phyloP scores from a whole-genome alignment of 768 basidiomycete genomes.

The Coprinellus micaceus region DNA sequence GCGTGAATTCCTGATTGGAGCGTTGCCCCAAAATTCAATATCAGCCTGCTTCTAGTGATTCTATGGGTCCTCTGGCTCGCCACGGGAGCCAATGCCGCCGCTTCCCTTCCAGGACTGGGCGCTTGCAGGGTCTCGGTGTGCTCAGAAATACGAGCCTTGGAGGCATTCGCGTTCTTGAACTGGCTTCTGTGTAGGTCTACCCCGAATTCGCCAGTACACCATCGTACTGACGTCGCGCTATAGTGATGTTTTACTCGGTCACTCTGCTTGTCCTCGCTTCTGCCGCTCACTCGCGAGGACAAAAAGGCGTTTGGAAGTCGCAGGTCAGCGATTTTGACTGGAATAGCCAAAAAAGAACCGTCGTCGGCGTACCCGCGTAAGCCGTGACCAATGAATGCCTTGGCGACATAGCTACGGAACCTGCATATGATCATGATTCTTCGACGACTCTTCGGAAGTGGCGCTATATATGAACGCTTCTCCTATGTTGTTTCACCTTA shows the following conservation, averaged over 20 bases:
- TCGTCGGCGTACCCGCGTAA: background rate
- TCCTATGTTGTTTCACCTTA: no score
- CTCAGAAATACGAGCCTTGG: conserved; percentile 35
- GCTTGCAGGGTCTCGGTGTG: conserved; percentile 20
- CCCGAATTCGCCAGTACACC: background rate
- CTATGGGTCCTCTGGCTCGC: conserved; percentile 47
- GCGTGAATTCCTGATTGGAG: background rate
- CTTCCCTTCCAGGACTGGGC: background rate
- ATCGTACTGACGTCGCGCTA: background rate
- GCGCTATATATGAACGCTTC: no score
- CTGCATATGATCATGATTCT: no score
- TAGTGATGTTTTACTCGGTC: background rate
- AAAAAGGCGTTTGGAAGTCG: background rate
- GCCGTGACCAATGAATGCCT: no score
- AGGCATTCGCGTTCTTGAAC: conserved; percentile 44
- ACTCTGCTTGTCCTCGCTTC: background rate
- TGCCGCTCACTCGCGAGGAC: background rate
- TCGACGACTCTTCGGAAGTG: no score
- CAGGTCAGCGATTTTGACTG: background rate
- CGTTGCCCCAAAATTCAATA: background rate
- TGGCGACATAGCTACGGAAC: no score
- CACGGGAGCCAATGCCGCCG: conserved; percentile 27
- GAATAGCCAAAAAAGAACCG: background rate
- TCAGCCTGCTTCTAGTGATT: conserved; percentile 26
- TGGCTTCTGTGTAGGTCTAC: conserved; percentile 39